Evolutionary conservation across 2,329 filamentous ascomycete genomes (phyloP).

Genomic region (Botrytis fabae): DNA sequence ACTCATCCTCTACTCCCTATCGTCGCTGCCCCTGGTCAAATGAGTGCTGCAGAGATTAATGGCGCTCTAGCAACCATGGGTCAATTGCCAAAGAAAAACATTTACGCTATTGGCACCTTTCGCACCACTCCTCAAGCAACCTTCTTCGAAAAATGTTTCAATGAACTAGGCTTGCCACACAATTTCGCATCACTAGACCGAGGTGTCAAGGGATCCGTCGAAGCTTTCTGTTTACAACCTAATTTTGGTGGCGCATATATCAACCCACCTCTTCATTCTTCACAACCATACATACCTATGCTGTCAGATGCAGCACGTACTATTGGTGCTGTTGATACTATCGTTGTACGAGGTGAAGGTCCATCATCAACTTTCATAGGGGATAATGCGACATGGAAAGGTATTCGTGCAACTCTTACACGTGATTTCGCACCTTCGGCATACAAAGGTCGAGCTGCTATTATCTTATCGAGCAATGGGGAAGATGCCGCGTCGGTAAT

Average conservation of each 20-base stretch:
- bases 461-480: conserved; percentile 71
- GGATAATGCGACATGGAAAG: conserved; percentile 84
- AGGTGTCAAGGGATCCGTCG: conserved; percentile 65
- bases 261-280: conserved; percentile 65
- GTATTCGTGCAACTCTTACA: conserved; percentile 77
- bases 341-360: conserved; percentile 60
- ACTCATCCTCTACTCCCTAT: conserved; percentile 82
- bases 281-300: conserved; percentile 59
- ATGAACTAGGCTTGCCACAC: conserved; percentile 82
- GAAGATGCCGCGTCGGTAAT: conserved; percentile 77
- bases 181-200: conserved; percentile 75
- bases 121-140: conserved; percentile 70
- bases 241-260: conserved; percentile 82
- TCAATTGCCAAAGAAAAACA: conserved; percentile 74
- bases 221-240: conserved; percentile 69
- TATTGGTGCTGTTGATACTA: conserved; percentile 81
- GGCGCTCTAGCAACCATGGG: conserved; percentile 75
- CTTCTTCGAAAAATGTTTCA: conserved; percentile 84
- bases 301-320: conserved; percentile 75
- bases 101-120: conserved; percentile 79
- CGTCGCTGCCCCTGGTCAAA: conserved; percentile 81
- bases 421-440: conserved; percentile 81
- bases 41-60: conserved; percentile 85
- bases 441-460: conserved; percentile 72
- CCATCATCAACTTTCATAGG: conserved; percentile 62